phyloP scores from a whole-genome alignment of 305 asterid genomes.

The Solanum hybrid region DNA sequence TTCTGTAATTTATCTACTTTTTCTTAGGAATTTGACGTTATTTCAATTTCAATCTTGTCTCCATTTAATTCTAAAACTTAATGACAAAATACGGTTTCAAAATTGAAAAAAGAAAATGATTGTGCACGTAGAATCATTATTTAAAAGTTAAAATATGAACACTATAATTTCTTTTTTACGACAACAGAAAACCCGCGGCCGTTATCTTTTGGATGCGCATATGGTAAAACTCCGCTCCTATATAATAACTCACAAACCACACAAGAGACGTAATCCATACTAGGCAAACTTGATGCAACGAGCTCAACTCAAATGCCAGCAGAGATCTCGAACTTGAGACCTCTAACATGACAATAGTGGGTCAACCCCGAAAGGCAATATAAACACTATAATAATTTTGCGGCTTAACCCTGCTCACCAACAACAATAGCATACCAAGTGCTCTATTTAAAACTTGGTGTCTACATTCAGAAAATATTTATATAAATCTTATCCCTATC shows the following conservation, averaged over 20 bases:
- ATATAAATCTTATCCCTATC: background rate
- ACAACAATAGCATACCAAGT: too few relatives aligned
- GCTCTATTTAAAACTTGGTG: too few relatives aligned
- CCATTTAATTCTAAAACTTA: background rate
- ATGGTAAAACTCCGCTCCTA: rapidly evolving
- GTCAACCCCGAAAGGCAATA: background rate
- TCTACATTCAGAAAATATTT: background rate
- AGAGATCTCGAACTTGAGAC: too few relatives aligned
- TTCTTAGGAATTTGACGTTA: background rate
- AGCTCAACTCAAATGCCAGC: rapidly evolving
- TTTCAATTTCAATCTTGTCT: background rate
- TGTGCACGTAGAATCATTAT: background rate
- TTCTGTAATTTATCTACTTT: background rate
- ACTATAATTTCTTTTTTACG: background rate
- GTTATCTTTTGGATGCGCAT: rapidly evolving
- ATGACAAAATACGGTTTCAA: background rate
- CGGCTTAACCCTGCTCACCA: background rate
- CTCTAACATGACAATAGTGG: too few relatives aligned
- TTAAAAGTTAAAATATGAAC: background rate
- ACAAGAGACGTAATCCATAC: too few relatives aligned
- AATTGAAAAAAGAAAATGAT: background rate
- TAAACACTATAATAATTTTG: too few relatives aligned
- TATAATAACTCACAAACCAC: too few relatives aligned
- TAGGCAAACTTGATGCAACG: rapidly evolving
- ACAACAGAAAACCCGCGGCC: rapidly evolving